These are phyloP conservation scores for Mycena citricolor DNA, from an alignment of 1,284 basidiomycete genomes.

Conservation along the genomic window DNA sequence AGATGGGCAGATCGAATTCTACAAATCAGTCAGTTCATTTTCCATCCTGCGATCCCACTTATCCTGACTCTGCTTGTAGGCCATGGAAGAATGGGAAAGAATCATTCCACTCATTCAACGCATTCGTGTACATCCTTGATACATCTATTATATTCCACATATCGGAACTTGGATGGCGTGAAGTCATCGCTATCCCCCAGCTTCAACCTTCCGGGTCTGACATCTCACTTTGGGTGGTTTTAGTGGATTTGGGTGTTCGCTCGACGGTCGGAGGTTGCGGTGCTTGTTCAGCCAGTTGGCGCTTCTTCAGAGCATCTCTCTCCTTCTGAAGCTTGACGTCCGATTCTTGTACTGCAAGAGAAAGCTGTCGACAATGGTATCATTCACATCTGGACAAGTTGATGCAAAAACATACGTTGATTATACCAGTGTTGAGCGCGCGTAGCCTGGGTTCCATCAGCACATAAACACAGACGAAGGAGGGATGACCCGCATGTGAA, in stretches of 20 bases:
- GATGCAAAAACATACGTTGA: slow-evolving; percentile 63
- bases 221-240: not conserved
- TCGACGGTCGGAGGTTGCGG: not conserved
- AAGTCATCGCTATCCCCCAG: no score
- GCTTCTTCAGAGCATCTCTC: slow-evolving; percentile 20
- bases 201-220: not conserved
- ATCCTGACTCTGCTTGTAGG: slow-evolving; percentile 39
- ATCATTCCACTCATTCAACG: slow-evolving; percentile 85
- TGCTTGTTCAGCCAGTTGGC: not conserved
- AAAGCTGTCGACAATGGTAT: slow-evolving; percentile 46
- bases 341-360: slow-evolving; percentile 78
- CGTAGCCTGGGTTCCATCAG: slow-evolving; percentile 40
- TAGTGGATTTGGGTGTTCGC: not conserved
- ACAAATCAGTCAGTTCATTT: slow-evolving; percentile 65
- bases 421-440: slow-evolving; percentile 83
- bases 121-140: slow-evolving; percentile 69
- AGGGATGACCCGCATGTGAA: slow-evolving; percentile 45
- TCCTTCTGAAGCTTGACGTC: slow-evolving; percentile 55
- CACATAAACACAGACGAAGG: not conserved
- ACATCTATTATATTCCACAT: slow-evolving; percentile 20
- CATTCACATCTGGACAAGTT: not conserved
- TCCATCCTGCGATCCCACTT: not conserved
- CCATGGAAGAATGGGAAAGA: slow-evolving; percentile 92
- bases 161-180: slow-evolving; percentile 15
- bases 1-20: slow-evolving; percentile 94